Conservation (phyloP, 2,329 filamentous ascomycete species). For the Colletotrichum shisoi region DNA sequence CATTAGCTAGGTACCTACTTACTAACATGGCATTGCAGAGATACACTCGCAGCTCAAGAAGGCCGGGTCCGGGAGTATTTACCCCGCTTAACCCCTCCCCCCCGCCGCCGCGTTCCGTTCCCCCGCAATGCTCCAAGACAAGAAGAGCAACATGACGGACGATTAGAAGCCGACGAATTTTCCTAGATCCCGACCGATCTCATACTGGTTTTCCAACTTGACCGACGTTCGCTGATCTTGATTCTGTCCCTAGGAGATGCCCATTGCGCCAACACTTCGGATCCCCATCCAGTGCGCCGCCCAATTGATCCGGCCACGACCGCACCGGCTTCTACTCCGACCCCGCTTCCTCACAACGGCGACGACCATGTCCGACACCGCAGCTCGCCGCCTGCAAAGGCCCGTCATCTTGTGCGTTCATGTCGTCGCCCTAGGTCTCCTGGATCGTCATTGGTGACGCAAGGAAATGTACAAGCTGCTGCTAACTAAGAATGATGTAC, state of each 20-base stretch:
- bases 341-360: slow-evolving; percentile 27
- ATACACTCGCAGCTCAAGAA: not conserved
- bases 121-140: slow-evolving; percentile 19
- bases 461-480: not conserved
- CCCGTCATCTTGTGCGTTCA: slow-evolving; percentile 39
- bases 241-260: slow-evolving; percentile 14
- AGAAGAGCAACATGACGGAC: not conserved
- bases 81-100: slow-evolving; percentile 7
- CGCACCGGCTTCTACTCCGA: slow-evolving; percentile 1
- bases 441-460: not conserved
- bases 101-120: not conserved
- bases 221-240: not conserved
- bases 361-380: slow-evolving; percentile 32
- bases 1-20: not conserved
- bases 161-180: slow-evolving; percentile 4
- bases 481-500: not conserved
- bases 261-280: not conserved
- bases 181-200: not conserved
- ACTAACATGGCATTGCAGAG: not conserved
- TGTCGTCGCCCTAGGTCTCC: not conserved
- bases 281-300: not conserved
- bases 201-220: not conserved
- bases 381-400: slow-evolving; percentile 35
- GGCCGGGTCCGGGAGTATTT: not conserved
- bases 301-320: slow-evolving; percentile 6